Evolutionary conservation across 108 stramenopile species (phyloP), one percentile per base, ranked within the genome.

Genomic region (Conticribra weissflogii): DNA sequence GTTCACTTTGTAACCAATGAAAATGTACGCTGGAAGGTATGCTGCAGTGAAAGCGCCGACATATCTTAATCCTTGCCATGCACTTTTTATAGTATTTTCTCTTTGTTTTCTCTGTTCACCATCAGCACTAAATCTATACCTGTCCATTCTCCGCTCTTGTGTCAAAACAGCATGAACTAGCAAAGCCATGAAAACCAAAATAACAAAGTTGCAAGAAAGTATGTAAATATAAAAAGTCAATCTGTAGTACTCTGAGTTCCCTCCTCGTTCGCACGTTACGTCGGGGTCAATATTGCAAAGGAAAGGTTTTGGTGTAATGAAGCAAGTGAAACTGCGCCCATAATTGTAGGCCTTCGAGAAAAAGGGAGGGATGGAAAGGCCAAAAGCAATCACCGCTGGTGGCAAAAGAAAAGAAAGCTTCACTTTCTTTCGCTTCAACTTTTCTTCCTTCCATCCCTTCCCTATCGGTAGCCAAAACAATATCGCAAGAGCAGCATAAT

Each of bases 71-170:
- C 36, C 36, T 12, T 41, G 36, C 36, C 36, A 41, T 9, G 36
- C 36, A 9, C 12, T 41, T 41, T 41, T 41, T 12, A 41, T n/a
- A n/a, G n/a, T n/a, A n/a, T n/a, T n/a, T n/a, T n/a, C n/a, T n/a
- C n/a, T n/a, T n/a, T n/a, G n/a, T n/a, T n/a, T n/a, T n/a, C n/a
- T n/a, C n/a, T n/a, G n/a, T n/a, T n/a, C n/a, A n/a, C n/a, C n/a
- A n/a, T n/a, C n/a, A n/a, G n/a, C n/a, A n/a, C n/a, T n/a, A n/a
- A n/a, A n/a, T n/a, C n/a, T n/a, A n/a, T 47, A 57, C 9, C 17
- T 23, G 17, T 49, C 60, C 63, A 70, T 78, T 69, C 55, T 34
- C 21, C 54, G 60, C 16, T 78, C 76, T 29, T 55, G 63, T 70
- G 15, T 57, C 57, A 52, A 49, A 17, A 3, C 21, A 14, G 34